Base-by-base conservation (phyloP, 2,329 filamentous ascomycete species). In the Colletotrichum cuscutae region DNA sequence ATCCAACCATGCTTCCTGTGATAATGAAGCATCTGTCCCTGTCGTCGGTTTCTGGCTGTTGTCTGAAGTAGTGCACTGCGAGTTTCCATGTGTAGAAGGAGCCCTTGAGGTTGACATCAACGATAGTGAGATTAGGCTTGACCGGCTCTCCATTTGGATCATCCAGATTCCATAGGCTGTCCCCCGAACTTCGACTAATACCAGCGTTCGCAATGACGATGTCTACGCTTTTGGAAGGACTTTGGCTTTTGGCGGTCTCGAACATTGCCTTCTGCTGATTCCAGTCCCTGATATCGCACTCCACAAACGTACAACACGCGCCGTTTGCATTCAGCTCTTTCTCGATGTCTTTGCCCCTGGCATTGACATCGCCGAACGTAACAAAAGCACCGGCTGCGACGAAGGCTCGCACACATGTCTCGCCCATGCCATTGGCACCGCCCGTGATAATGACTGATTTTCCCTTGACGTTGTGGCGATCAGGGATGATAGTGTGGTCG, bases 161-260 rank as follows among this genome's bases (percentile, higher is more conserved):
- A 67, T 84, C 80, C 13, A 84, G 71, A 15, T 77, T 79, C 80
- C 82, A 85, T 24, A 86, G 60, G 57, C 79, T 79, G 71, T 86
- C 83, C 0, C 79, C 78, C 1, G 79, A 79, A 32, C 77, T 80
- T n/a, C 80, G 75, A 32, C 78, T 77, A 32, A 87, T 85, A 12
- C 86, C 85, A 1, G 85, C 86, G 74, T 87, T 87, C 1, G 85
- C 84, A 65, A 87, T 82, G 13, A 87, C 86, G 13, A 86, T 76
- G 68, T 87, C 85, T 26, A 86, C 81, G 61, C 81, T 83, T 0
- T 82, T 80, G 28, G 77, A 77, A 4, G 42, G 42, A 19, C 42
- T n/a, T 49, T 49, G 15, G 7, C 19, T 49, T 49, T 49, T 49
- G 19, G 42, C 42, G 3, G 42, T 49, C 42, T 49, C 42, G 7